Conservation (phyloP, 2,329 filamentous ascomycete genomes). For the Fusarium xylarioides region DNA sequence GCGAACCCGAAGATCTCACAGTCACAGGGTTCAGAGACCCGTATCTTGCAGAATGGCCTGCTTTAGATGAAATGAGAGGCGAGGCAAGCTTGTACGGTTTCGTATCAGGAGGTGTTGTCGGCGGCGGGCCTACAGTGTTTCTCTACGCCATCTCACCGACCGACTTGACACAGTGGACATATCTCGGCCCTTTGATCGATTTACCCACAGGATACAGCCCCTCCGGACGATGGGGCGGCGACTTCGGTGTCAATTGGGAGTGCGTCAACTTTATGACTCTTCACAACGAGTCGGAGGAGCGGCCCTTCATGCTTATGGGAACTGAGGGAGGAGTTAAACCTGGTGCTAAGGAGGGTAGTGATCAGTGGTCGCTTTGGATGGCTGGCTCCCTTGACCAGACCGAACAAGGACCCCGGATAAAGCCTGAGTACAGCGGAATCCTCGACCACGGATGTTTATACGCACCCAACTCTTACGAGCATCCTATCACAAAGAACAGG, state of each 20-base stretch:
- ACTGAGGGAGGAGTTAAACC: conserved; percentile 51
- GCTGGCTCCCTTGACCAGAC: conserved; percentile 44
- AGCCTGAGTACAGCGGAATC: conserved; percentile 53
- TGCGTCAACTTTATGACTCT: conserved; percentile 58
- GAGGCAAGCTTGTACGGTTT: conserved; percentile 53
- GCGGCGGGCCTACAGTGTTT: conserved; percentile 55
- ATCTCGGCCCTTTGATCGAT: conserved; percentile 54
- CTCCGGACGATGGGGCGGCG: conserved; percentile 56
- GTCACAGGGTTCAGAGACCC: conserved; percentile 50
- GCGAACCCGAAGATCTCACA: conserved; percentile 40
- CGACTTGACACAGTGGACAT: conserved; percentile 55
- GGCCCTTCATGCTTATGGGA: conserved; percentile 56
- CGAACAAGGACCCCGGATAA: conserved; percentile 33
- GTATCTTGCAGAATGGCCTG: conserved; percentile 44
- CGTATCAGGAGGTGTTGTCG: conserved; percentile 57
- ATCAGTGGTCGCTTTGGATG: conserved; percentile 52
- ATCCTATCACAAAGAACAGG: conserved; percentile 51
- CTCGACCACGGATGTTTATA: conserved; percentile 60
- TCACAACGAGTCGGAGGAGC: conserved; percentile 39
- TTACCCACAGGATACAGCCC: conserved; percentile 50
- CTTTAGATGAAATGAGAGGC: conserved; percentile 39
- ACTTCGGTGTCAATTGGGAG: conserved; percentile 62
- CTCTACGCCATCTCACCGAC: conserved; percentile 54
- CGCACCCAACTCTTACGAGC: conserved; percentile 59
- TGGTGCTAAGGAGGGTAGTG: conserved; percentile 25